A percentile compares a stretch with the other conserved stretches of the same genome.
Conservation (phyloP, 148 eudicot genomes). For the Diospyros lotus region DNA sequence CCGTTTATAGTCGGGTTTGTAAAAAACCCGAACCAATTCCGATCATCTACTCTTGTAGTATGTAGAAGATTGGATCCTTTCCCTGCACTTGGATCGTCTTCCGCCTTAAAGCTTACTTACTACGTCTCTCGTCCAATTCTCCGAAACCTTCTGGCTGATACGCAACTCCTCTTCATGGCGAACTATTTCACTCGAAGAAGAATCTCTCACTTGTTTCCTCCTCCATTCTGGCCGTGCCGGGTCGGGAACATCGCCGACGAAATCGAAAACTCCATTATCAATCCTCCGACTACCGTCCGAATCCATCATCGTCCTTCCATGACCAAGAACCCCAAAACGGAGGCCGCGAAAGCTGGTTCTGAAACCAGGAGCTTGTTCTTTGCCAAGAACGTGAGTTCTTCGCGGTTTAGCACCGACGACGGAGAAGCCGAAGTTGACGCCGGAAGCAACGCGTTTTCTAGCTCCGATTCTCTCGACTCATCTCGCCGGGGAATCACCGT, state of each 20-base stretch:
- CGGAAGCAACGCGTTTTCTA: slow-evolving; percentile 13
- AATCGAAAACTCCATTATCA: slow-evolving; percentile 16
- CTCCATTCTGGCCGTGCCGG: slow-evolving; percentile 3
- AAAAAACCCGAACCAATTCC: too few relatives aligned
- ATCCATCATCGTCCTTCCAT: not conserved
- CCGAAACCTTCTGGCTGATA: not conserved
- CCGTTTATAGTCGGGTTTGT: too few relatives aligned
- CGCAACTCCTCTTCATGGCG: slow-evolving; percentile 15
- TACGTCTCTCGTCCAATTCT: too few relatives aligned
- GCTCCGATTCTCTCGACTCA: slow-evolving; percentile 23
- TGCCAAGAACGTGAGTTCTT: slow-evolving; percentile 17
- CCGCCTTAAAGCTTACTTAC: too few relatives aligned
- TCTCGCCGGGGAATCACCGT: slow-evolving; percentile 11
- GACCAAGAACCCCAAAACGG: not conserved
- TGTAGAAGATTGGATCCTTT: too few relatives aligned
- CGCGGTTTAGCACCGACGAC: slow-evolving; percentile 30
- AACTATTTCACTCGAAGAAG: slow-evolving; percentile 2
- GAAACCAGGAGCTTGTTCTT: not conserved
- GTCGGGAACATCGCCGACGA: not conserved
- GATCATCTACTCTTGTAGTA: too few relatives aligned
- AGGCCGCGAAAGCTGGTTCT: not conserved
- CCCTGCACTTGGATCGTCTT: too few relatives aligned
- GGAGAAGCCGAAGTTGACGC: slow-evolving; percentile 13
- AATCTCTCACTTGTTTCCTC: slow-evolving; percentile 19
- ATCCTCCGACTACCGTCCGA: not conserved